Base-by-base conservation (phyloP, 495 filamentous ascomycete species). In the Penicillium simplicissimum region DNA sequence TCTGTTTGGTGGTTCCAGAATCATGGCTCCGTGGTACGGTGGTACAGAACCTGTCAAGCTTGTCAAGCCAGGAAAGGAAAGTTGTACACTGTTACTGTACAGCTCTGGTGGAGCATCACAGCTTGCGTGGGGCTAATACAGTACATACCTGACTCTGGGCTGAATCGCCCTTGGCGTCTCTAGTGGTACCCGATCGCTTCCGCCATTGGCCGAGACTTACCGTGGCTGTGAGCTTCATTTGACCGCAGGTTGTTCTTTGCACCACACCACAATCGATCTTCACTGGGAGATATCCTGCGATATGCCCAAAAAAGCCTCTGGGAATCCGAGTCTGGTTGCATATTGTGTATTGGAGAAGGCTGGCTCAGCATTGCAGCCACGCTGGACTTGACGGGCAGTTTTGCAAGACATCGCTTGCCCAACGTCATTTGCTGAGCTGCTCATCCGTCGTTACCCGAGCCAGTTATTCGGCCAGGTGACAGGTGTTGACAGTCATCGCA, bases 141-240 rank as follows among this genome's bases (percentile, higher is more conserved):
- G n/a, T n/a, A n/a, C n/a, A n/a, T n/a, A n/a, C n/a, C n/a, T n/a
- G n/a, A n/a, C n/a, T 25, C 23, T 31, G 28, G 28, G 6, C 28
- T 31, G 28, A 25, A 25, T 25, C 8, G 52, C 48, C 53, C 57
- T 34, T 8, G 38, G 15, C 40, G 17, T 49, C 21, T 43, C 36
- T 64, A 57, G 60, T 55, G 60, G 23, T 60, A 38, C 21, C 47
- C 53, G 40, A 37, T 54, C 54, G 52, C 17, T 53, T 42, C 53
- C 57, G 45, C 34, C 33, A 60, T 64, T 64, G 62, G 58, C 14
- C 25, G 25, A 43, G 60, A 14, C 43, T 60, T 60, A 33, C 13
- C n/a, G 15, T 15, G 31, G 31, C 15, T 10, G 9, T n/a, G 45
- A 15, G 45, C 45, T 49, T 31, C 23, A 7, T 9, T 15, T 31